These are phyloP conservation scores for Leptomonas seymouri DNA, from an alignment of 208 protist genomes.

Conservation along the genomic window DNA sequence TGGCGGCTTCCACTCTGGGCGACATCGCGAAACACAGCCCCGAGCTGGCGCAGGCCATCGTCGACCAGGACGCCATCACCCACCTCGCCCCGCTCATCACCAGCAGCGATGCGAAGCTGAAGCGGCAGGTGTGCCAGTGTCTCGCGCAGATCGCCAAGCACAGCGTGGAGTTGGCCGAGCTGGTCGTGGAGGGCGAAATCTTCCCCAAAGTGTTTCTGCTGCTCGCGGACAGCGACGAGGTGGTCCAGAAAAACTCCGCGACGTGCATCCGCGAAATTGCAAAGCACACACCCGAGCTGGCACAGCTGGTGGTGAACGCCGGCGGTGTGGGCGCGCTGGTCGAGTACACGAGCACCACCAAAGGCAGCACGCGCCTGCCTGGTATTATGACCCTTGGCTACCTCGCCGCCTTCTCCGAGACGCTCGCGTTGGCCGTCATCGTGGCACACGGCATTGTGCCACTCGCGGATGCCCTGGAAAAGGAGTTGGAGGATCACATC, in stretches of 20 bases:
- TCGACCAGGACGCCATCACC: conserved; percentile 96
- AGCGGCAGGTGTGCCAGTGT: conserved; percentile 95
- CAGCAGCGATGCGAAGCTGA: conserved; percentile 95
- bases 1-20: conserved; percentile 95
- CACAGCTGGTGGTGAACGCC: conserved; percentile 97
- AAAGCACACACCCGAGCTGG: conserved; percentile 98
- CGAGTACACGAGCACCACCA: conserved; percentile 95
- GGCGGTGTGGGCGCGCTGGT: conserved; percentile 97
- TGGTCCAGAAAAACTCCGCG: conserved; percentile 97
- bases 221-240: conserved; percentile 96
- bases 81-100: conserved; percentile 97
- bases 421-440: conserved; percentile 96
- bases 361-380: conserved; percentile 92
- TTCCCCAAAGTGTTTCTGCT: conserved; percentile 97
- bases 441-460: conserved; percentile 93
- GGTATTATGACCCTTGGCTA: conserved; percentile 99
- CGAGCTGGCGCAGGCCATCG: conserved; percentile 96
- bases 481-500: conserved; percentile 96
- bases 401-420: conserved; percentile 98
- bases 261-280: conserved; percentile 97
- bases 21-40: conserved; percentile 96
- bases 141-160: conserved; percentile 99
- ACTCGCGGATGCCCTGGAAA: conserved; percentile 92
- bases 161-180: conserved; percentile 97
- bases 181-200: conserved; percentile 98